Base-by-base conservation (phyloP, 192 early-diverging fungal genomes). In the Coemansia sp. region DNA sequence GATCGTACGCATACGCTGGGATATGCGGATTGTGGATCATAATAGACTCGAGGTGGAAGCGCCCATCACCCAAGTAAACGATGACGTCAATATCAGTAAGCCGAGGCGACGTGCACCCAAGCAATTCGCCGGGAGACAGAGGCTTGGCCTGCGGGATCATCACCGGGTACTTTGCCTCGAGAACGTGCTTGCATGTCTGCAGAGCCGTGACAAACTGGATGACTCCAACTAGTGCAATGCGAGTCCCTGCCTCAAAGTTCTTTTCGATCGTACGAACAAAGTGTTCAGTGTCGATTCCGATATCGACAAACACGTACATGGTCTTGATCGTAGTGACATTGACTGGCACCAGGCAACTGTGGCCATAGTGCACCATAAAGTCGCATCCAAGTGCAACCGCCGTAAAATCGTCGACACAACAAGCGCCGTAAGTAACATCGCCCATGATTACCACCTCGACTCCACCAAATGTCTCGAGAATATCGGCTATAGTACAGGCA, bases 381-480 rank as follows among this genome's bases (percentile, higher is more conserved):
- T 99, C 96, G 78, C 97, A 99, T 9, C 90, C 94, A 6, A 98
- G 85, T 1, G 90, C 92, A 33, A 84, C 84, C 0, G 97, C 95
- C 0, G 96, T 95, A 68, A 90, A 99, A 70, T 99, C 97, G 75
- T 99, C 97, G 11, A 99, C 86, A 73, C 97, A 99, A 71, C 97
- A 99, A 6, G 97, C 97, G 18, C 97, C 97, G 67, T 99, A 99
- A 0, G 97, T 99, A 0, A 99, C 97, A 73, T 99, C 97, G 31
- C 95, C 96, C 95, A 98, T 97, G 28, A 99, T 89, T 11, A 99
- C 83, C 6, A 94, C 94, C 64, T 97, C 95, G 0, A 94, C 95
- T 7, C 83, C 74, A 65, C 89, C 88, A 37, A 66, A 70, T 78
- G 85, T 80, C 85, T 95, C 91, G 14, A 99, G 67, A 60, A 99